Evolutionary conservation across 140 eudicot genomes (phyloP).

Genomic region (Oenanthe javanica): DNA sequence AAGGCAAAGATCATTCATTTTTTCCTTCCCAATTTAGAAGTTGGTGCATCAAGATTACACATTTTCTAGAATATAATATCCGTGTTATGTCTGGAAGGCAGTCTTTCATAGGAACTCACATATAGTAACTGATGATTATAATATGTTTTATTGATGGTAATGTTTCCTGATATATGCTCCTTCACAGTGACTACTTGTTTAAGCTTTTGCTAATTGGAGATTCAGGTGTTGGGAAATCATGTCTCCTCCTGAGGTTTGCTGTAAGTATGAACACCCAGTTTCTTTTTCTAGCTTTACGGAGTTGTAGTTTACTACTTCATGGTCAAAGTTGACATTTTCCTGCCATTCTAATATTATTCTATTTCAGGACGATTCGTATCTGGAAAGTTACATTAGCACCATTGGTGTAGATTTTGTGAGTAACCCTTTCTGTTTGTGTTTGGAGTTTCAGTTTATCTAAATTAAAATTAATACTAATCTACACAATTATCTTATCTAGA

Average conservation of each 20-base stretch:
- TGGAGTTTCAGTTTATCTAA: background rate
- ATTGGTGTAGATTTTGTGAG: conserved; percentile 58
- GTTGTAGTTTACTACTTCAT: background rate
- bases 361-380: conserved; percentile 50
- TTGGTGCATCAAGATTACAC: background rate
- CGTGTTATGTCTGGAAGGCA: background rate
- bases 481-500: conserved; percentile 29
- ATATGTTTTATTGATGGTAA: background rate
- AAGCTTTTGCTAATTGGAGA: conserved; percentile 96
- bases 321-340: background rate
- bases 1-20: background rate
- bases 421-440: background rate
- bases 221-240: conserved; percentile 96
- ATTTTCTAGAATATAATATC: background rate
- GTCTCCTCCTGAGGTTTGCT: conserved; percentile 91
- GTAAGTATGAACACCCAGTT: conserved; percentile 39
- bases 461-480: background rate
- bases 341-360: background rate
- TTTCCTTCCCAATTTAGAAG: background rate
- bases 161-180: conserved; percentile 7
- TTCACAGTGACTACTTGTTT: conserved; percentile 78
- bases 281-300: background rate
- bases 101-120: no score
- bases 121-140: background rate
- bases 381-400: conserved; percentile 54